phyloP scores from a whole-genome alignment of 2,329 filamentous ascomycete species.

The Diaporthe ilicicola region DNA sequence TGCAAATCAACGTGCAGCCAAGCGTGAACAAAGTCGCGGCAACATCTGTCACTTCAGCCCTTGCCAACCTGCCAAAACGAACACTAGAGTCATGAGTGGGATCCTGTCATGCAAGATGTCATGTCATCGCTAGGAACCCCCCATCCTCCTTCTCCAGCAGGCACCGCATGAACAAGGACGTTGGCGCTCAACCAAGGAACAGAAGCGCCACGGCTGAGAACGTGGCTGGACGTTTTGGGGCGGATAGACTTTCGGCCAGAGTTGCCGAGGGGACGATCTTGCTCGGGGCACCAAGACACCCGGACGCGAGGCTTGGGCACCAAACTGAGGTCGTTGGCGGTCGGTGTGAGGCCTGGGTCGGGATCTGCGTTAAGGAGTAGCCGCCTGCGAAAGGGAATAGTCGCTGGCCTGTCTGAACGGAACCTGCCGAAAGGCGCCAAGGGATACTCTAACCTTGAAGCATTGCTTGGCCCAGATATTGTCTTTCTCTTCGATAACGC shows the following conservation, averaged over 20 bases:
- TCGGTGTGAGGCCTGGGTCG: neutral
- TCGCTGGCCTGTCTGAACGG: conserved; percentile 30
- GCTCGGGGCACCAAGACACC: neutral
- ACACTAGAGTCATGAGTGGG: neutral
- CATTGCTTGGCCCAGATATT: neutral
- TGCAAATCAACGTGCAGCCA: neutral
- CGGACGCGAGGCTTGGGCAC: neutral
- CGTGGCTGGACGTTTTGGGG: neutral
- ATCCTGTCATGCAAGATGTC: neutral
- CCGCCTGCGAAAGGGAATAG: conserved; percentile 11
- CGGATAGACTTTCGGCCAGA: neutral
- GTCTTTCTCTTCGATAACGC: neutral
- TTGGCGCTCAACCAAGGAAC: neutral
- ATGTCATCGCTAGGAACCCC: neutral
- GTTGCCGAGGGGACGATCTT: neutral
- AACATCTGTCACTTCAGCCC: neutral
- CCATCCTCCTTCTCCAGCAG: neutral
- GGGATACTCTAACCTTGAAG: neutral
- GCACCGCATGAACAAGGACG: neutral
- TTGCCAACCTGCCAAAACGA: neutral
- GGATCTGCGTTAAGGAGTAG: conserved; percentile 27
- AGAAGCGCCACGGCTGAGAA: neutral
- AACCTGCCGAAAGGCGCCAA: neutral
- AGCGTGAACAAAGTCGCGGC: conserved; percentile 3
- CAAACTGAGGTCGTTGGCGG: neutral